These are phyloP conservation scores for Penicillium sp. DNA, from an alignment of 2,329 filamentous ascomycete species.

Conservation along the genomic window DNA sequence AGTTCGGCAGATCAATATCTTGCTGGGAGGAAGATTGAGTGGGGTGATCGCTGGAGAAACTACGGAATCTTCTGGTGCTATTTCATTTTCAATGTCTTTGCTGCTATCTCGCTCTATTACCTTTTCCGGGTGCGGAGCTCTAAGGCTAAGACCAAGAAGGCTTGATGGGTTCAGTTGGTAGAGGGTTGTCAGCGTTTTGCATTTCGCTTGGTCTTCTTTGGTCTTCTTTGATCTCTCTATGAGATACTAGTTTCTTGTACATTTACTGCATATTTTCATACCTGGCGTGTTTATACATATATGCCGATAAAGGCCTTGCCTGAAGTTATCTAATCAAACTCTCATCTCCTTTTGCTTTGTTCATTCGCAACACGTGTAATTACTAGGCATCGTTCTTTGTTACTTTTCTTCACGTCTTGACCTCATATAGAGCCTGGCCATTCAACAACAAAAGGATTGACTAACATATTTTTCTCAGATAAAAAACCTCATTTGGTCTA, in stretches of 20 bases:
- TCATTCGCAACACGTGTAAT: neutral
- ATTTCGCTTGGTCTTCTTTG: neutral
- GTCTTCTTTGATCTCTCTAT: neutral
- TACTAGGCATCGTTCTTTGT: neutral
- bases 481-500: neutral
- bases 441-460: neutral
- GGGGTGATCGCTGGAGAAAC: slow-evolving; percentile 63
- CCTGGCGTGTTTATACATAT: neutral
- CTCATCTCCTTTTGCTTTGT: neutral
- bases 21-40: slow-evolving; percentile 48
- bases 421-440: neutral
- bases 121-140: slow-evolving; percentile 39
- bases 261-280: neutral
- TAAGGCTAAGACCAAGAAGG: slow-evolving; percentile 21
- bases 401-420: neutral
- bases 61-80: slow-evolving; percentile 63
- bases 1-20: slow-evolving; percentile 39
- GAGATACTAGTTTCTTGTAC: neutral
- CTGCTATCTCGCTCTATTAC: slow-evolving; percentile 54
- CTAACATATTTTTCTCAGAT: neutral
- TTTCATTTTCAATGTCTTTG: slow-evolving; percentile 56
- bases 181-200: neutral
- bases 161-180: neutral
- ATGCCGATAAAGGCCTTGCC: neutral
- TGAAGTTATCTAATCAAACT: neutral